Evolutionary conservation across 1,284 basidiomycete genomes (phyloP), one percentile per base, ranked within the genome.

Genomic region (Malassezia restricta): DNA sequence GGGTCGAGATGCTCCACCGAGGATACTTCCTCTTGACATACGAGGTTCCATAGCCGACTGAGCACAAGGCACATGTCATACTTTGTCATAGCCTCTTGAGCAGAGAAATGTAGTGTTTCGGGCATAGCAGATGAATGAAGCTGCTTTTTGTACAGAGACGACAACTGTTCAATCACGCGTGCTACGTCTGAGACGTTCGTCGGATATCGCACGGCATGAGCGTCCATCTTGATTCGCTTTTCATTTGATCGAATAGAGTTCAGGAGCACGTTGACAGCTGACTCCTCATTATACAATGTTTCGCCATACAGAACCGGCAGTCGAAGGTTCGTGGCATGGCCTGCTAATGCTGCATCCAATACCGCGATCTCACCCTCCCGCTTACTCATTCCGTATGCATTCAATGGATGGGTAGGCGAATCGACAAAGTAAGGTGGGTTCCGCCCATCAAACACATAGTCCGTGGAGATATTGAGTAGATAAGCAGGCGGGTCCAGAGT

Each of bases 141-240:
- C 9, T n/a, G 40, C 1, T 47, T 33, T 7, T 55, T 35, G 47
- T 47, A 38, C 3, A 61, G 46, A 17, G 51, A 66, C 51, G 56
- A 31, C 11, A 78, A 66, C 47, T 75, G 73, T 50, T 74, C 66
- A 31, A 78, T 62, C 5, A 75, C 74, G 5, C 68, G 63, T 6
- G 75, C 76, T 30, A 78, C 74, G 54, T 78, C 77, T 17, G 61
- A 63, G 7, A 78, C 77, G 52, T 74, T 75, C 11, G 78, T 79
- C 2, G 78, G 78, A 62, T 76, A 77, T 37, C 78, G 76, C 6
- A 77, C 76, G 4, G 74, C 75, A 50, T 76, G 75, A 3, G 62
- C 64, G 37, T 66, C 64, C 48, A 61, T 58, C n/a, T 51, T 49
- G 17, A 47, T 30, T 5, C 33, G 44, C 20, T 29, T 8, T 24